Evolutionary conservation across 2,329 filamentous ascomycete genomes (phyloP).

Genomic region (Stenocarpella maydis): DNA sequence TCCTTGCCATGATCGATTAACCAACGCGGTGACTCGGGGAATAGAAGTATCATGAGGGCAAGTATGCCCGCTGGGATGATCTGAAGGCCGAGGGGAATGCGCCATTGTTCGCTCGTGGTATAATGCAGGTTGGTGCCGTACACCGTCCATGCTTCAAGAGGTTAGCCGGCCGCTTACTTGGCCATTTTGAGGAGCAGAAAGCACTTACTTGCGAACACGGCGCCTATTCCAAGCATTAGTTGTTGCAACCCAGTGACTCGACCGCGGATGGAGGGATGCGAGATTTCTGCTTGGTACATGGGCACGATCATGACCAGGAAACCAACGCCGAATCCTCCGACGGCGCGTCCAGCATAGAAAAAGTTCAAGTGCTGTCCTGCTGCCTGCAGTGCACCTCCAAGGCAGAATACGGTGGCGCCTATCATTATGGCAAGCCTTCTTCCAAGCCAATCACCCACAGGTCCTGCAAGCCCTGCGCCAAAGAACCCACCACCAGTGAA

Average conservation of each 20-base stretch:
- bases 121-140: conserved; percentile 11
- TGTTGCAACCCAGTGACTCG: not conserved
- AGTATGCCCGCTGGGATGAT: conserved; percentile 23
- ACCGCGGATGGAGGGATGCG: not conserved
- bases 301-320: conserved; percentile 19
- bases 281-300: conserved; percentile 11
- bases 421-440: conserved; percentile 8
- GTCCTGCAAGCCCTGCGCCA: not conserved
- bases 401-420: not conserved
- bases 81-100: conserved; percentile 30
- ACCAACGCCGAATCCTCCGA: conserved; percentile 1
- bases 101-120: conserved; percentile 12
- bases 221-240: conserved; percentile 5
- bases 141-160: conserved; percentile 2
- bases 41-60: conserved; percentile 13
- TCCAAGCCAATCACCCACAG: not conserved
- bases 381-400: not conserved
- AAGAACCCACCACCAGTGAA: conserved; percentile 9
- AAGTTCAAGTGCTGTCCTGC: conserved; percentile 9
- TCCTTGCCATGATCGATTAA: conserved; percentile 22
- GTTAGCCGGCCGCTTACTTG: not conserved
- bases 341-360: not conserved
- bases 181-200: not conserved
- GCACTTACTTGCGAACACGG: not conserved
- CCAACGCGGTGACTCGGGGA: conserved; percentile 28